These are phyloP conservation scores for Trametes elegans DNA, from an alignment of 768 basidiomycete genomes.

Conservation along the genomic window DNA sequence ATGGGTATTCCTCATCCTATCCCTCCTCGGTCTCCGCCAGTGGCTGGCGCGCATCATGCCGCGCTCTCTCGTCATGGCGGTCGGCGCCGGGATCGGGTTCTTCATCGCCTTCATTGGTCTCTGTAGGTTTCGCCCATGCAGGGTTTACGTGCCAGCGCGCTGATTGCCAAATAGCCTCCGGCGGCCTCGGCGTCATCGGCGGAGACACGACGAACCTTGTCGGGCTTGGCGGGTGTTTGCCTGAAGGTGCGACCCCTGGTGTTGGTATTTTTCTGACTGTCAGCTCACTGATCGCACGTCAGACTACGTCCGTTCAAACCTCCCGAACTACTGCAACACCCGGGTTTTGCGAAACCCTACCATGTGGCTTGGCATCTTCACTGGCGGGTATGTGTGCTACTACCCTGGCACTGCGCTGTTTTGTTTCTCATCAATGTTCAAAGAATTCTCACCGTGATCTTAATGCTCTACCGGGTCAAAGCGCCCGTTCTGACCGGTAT, in stretches of 20 bases:
- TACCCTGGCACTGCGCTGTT: no score
- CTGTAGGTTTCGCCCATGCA: conserved; percentile 3
- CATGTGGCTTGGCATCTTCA: conserved; percentile 86
- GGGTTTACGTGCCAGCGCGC: conserved; percentile 3
- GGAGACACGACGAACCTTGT: conserved; percentile 73
- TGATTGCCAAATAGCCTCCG: conserved; percentile 49
- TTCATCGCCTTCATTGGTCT: conserved; percentile 69
- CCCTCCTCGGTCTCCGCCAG: conserved; percentile 80
- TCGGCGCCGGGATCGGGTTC: conserved; percentile 84
- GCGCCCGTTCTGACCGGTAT: conserved; percentile 84
- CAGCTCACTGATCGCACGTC: conserved; percentile 13
- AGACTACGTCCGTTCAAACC: conserved; percentile 43
- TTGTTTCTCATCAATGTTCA: no score
- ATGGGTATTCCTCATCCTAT: conserved; percentile 80
- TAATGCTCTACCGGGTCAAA: conserved; percentile 84
- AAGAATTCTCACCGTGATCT: conserved; percentile 70
- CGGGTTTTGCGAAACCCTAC: conserved; percentile 72
- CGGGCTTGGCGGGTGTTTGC: conserved; percentile 72
- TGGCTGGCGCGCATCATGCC: conserved; percentile 91
- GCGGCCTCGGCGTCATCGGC: conserved; percentile 74
- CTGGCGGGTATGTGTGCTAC: conserved; percentile 81
- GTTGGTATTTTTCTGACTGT: neutral
- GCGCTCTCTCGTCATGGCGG: conserved; percentile 79
- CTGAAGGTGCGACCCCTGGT: conserved; percentile 41
- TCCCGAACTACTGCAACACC: conserved; percentile 59